Evolutionary conservation across 1,284 basidiomycete species (phyloP).

Genomic region (Ustilago hordei): DNA sequence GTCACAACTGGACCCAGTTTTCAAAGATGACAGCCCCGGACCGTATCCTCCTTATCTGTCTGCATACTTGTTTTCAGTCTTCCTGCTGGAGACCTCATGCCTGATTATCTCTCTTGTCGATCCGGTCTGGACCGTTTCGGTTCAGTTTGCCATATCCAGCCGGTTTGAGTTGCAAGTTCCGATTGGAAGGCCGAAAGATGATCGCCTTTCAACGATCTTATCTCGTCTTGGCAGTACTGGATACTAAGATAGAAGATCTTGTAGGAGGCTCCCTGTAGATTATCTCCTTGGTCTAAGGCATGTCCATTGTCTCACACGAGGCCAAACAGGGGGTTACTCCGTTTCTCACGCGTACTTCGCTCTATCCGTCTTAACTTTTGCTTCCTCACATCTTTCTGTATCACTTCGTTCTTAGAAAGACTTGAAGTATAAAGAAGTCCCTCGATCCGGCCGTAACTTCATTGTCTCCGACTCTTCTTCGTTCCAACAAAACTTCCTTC

Average conservation of each 20-base stretch:
- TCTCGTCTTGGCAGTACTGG: conserved; percentile 2
- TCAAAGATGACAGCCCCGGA: neutral
- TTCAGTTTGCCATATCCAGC: conserved; percentile 2
- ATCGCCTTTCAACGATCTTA: conserved; percentile 10
- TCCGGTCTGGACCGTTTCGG: conserved; percentile 3
- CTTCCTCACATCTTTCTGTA: neutral
- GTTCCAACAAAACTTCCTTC: neutral
- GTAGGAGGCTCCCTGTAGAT: neutral
- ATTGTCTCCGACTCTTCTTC: neutral
- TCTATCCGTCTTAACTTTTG: neutral
- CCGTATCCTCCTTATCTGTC: neutral
- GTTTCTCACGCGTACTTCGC: neutral
- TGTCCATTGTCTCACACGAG: neutral
- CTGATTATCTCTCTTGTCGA: neutral
- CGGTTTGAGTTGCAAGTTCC: neutral
- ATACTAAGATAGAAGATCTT: conserved; percentile 7
- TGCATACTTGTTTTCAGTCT: neutral
- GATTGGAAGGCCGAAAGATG: conserved; percentile 7
- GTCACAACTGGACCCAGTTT: too few relatives aligned
- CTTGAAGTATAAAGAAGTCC: conserved; percentile 7
- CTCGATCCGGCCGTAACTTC: neutral
- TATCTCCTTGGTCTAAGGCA: neutral
- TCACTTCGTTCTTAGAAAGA: neutral
- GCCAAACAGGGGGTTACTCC: neutral
- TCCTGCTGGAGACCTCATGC: neutral